A percentile compares a stretch with the other conserved stretches of the same genome.
Conservation (phyloP, 2,329 filamentous ascomycete species). For the Taxawa tesnikishii region DNA sequence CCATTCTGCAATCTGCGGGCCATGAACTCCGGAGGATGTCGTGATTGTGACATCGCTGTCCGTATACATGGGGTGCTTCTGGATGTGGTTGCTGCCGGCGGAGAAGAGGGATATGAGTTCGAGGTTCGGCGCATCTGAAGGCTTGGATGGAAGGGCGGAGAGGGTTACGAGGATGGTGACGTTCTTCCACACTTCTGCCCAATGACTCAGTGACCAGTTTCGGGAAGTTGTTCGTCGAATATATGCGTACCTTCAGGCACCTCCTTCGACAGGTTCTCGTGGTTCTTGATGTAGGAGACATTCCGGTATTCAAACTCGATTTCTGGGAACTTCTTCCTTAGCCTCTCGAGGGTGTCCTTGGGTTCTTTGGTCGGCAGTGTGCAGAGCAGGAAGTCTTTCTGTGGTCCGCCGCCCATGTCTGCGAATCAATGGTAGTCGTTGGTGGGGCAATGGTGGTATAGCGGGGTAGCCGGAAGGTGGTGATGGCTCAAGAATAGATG, state of each 20-base stretch:
- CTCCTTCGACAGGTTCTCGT: slow-evolving; percentile 2
- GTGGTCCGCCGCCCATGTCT: slow-evolving; percentile 23
- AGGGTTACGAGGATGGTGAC: slow-evolving; percentile 37
- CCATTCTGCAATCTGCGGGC: slow-evolving; percentile 57
- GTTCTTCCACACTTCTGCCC: slow-evolving; percentile 27
- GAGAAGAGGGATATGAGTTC: slow-evolving; percentile 45
- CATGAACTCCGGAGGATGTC: slow-evolving; percentile 45
- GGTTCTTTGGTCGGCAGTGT: slow-evolving; percentile 23
- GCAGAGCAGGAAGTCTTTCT: slow-evolving; percentile 20
- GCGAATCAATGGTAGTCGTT: no score
- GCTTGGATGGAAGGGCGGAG: slow-evolving; percentile 27
- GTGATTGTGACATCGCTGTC: slow-evolving; percentile 41
- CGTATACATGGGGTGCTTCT: slow-evolving; percentile 40
- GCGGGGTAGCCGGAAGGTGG: no score
- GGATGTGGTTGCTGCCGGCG: slow-evolving; percentile 44
- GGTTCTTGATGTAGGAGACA: slow-evolving; percentile 13
- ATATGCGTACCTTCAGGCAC: slow-evolving; percentile 4
- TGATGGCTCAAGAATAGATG: no score
- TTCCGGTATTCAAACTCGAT: slow-evolving; percentile 31
- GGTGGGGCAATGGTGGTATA: no score
- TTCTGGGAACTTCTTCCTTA: slow-evolving; percentile 30
- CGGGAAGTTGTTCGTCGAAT: slow-evolving; percentile 1
- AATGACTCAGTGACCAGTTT: no score
- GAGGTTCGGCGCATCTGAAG: slow-evolving; percentile 23
- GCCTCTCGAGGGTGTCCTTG: slow-evolving; percentile 22